Percentiles rank a stretch among this genome's conserved stretches.
These are phyloP conservation scores for Aspergillus latus DNA, from an alignment of 2,329 filamentous ascomycete species.

Conservation along the genomic window DNA sequence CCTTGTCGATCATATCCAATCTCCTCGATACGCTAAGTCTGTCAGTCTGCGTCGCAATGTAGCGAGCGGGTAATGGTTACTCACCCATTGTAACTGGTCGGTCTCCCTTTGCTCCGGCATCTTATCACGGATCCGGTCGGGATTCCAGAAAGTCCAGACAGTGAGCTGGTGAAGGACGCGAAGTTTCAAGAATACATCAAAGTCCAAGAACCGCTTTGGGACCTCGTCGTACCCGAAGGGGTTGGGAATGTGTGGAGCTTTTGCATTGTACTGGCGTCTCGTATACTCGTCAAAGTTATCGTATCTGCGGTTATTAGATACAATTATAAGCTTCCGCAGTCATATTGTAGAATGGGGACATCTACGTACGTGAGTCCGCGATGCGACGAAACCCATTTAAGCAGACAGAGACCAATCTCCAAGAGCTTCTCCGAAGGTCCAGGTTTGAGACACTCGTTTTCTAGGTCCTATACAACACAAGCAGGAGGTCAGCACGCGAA, in stretches of 20 bases:
- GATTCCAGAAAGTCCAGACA: conserved; percentile 82
- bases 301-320: conserved; percentile 52
- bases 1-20: conserved; percentile 84
- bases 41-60: neutral
- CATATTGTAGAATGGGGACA: neutral
- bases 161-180: conserved; percentile 81
- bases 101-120: conserved; percentile 79
- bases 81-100: conserved; percentile 82
- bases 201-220: conserved; percentile 72
- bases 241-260: conserved; percentile 69
- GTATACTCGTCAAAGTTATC: conserved; percentile 94
- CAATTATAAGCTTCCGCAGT: conserved; percentile 11
- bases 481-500: conserved; percentile 16
- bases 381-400: conserved; percentile 93
- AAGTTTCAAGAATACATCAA: conserved; percentile 80
- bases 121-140: conserved; percentile 80
- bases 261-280: conserved; percentile 81
- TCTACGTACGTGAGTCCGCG: conserved; percentile 78
- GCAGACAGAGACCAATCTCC: conserved; percentile 78
- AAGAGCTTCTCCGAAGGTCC: conserved; percentile 68
- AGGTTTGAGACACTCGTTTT: conserved; percentile 81
- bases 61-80: conserved; percentile 29
- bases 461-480: conserved; percentile 67
- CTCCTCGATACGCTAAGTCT: conserved; percentile 45
- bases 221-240: conserved; percentile 79